Evolutionary conservation across 371 early-diverging fungal genomes (phyloP).

Genomic region (Mortierella sp.): DNA sequence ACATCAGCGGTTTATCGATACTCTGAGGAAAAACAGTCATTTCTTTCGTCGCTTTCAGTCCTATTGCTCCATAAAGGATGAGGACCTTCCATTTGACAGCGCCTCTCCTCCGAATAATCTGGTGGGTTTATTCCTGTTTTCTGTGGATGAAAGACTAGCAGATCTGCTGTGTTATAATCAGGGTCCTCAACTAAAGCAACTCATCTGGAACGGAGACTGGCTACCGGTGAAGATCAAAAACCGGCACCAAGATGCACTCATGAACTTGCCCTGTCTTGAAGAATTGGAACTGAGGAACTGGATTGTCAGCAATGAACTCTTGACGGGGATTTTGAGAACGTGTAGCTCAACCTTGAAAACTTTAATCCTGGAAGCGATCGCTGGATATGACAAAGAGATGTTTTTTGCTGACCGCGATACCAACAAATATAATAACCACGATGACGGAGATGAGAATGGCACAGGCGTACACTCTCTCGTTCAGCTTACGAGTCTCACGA

Average conservation of each 20-base stretch:
- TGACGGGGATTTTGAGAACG: not conserved
- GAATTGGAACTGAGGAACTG: slow-evolving; percentile 4
- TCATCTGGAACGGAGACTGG: not conserved
- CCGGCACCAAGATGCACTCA: not conserved
- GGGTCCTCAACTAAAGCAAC: slow-evolving; percentile 9
- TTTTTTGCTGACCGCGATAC: not conserved
- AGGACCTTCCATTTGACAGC: not conserved
- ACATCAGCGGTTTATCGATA: not conserved
- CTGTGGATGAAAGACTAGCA: not conserved
- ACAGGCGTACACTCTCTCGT: not conserved
- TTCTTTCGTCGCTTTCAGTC: slow-evolving; percentile 2
- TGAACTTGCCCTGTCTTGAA: slow-evolving; percentile 10
- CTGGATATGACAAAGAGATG: not conserved
- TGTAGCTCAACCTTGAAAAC: not conserved
- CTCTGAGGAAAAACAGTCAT: not conserved
- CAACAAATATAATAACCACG: not conserved
- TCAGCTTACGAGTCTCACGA: not conserved
- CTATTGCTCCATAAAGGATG: not conserved
- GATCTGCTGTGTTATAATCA: not conserved
- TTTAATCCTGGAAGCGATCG: not conserved
- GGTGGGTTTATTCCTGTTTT: not conserved
- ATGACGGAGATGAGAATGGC: not conserved
- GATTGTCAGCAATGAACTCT: slow-evolving; percentile 1
- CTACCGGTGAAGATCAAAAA: not conserved
- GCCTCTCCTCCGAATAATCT: slow-evolving; percentile 5